These are phyloP conservation scores for Pythium chondricola DNA, from an alignment of 352 stramenopile genomes.

Conservation along the genomic window DNA sequence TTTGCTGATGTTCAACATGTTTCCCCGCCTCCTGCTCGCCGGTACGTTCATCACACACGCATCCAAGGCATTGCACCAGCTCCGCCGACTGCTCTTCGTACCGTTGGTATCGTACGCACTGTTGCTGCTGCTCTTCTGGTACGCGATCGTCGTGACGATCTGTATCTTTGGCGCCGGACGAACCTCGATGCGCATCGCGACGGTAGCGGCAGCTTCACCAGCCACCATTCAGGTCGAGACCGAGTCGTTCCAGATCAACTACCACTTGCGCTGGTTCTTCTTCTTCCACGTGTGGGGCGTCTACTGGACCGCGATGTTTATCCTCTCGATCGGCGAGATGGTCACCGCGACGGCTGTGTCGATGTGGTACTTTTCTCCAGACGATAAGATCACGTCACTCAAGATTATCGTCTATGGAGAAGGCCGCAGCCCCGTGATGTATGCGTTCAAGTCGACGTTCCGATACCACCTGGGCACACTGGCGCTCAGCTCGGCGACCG, in stretches of 20 bases:
- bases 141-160: slow-evolving; percentile 64
- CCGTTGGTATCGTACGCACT: slow-evolving; percentile 63
- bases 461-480: slow-evolving; percentile 71
- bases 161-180: slow-evolving; percentile 69
- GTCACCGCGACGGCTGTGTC: slow-evolving; percentile 66
- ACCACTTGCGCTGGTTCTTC: slow-evolving; percentile 67
- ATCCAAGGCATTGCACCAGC: slow-evolving; percentile 51
- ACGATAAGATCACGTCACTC: slow-evolving; percentile 47
- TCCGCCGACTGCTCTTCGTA: slow-evolving; percentile 61
- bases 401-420: slow-evolving; percentile 36
- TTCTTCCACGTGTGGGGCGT: slow-evolving; percentile 71
- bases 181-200: slow-evolving; percentile 54
- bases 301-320: slow-evolving; percentile 70
- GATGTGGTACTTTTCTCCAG: slow-evolving; percentile 71
- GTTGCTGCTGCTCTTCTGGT: slow-evolving; percentile 66
- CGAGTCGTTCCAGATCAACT: slow-evolving; percentile 61
- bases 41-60: slow-evolving; percentile 76
- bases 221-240: slow-evolving; percentile 50
- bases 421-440: slow-evolving; percentile 53
- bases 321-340: slow-evolving; percentile 69
- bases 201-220: slow-evolving; percentile 35
- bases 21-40: slow-evolving; percentile 58
- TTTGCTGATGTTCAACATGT: slow-evolving; percentile 52
- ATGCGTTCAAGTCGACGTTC: slow-evolving; percentile 50
- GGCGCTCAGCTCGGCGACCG: slow-evolving; percentile 49